Percentiles rank a stretch among this genome's conserved stretches.
phyloP scores from a whole-genome alignment of 805 yeast genomes.

The Cyberlindnera americana region DNA sequence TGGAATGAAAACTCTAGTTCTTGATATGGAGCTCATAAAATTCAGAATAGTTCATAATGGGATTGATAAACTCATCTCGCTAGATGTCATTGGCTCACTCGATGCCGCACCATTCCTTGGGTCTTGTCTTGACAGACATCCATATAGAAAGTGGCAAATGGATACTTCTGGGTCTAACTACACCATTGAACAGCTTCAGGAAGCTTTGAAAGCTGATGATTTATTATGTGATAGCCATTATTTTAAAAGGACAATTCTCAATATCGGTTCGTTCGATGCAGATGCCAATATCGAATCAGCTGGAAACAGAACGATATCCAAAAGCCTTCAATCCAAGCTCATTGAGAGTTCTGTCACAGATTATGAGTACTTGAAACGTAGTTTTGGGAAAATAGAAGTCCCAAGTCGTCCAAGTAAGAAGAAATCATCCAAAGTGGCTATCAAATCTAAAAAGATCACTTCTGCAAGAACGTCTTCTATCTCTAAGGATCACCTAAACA shows the following conservation, averaged over 20 bases:
- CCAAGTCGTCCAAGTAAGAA: neutral
- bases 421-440: neutral
- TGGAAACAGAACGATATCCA: neutral
- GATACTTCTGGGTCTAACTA: neutral
- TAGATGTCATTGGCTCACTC: neutral
- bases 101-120: neutral
- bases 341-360: neutral
- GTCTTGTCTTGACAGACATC: slow-evolving; percentile 2
- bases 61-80: neutral
- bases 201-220: neutral
- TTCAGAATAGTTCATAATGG: slow-evolving; percentile 2
- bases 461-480: no score
- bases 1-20: neutral
- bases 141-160: slow-evolving; percentile 2
- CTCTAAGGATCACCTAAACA: no score
- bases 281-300: neutral
- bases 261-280: neutral
- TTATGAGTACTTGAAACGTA: neutral
- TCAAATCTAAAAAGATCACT: neutral
- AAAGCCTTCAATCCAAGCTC: neutral
- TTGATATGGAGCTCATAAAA: slow-evolving; percentile 1
- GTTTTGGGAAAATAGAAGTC: neutral
- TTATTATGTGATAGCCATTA: neutral
- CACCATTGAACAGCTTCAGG: neutral
- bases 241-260: neutral